These are phyloP conservation scores for Penicillium vulpinum DNA, from an alignment of 2,329 filamentous ascomycete genomes.

Conservation along the genomic window DNA sequence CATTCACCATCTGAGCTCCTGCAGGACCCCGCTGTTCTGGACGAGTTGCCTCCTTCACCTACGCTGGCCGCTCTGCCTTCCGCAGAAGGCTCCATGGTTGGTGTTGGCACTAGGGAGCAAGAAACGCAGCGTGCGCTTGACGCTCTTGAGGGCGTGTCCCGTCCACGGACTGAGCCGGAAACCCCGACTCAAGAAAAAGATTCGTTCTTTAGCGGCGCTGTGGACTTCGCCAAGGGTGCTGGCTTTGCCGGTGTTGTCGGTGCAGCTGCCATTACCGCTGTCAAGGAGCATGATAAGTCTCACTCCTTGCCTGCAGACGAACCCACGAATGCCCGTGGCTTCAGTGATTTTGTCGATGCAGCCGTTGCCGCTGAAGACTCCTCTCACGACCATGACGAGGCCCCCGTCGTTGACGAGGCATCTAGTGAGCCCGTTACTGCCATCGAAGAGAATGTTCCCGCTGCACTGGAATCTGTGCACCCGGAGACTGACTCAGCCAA, in stretches of 20 bases:
- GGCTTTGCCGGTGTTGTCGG: constrained; percentile 26
- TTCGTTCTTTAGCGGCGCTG: background rate
- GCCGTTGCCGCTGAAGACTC: constrained; percentile 17
- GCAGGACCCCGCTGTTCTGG: constrained; percentile 36
- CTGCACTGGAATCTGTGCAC: background rate
- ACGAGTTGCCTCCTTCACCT: constrained; percentile 27
- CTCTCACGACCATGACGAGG: constrained; percentile 10
- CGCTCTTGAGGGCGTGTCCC: constrained; percentile 15
- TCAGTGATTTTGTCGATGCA: constrained; percentile 21
- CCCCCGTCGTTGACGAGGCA: background rate
- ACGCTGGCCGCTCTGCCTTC: constrained; percentile 29
- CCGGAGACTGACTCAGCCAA: constrained; percentile 1
- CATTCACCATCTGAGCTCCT: constrained; percentile 50
- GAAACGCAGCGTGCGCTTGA: constrained; percentile 16
- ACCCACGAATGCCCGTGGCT: background rate
- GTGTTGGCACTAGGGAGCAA: constrained; percentile 21
- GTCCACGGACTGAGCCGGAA: constrained; percentile 15
- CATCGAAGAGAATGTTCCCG: constrained; percentile 9
- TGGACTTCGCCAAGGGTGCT: constrained; percentile 2
- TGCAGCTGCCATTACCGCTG: constrained; percentile 26
- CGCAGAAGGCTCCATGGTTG: constrained; percentile 33
- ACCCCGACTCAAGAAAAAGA: constrained; percentile 13
- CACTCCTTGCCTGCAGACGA: constrained; percentile 1
- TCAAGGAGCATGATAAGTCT: constrained; percentile 9
- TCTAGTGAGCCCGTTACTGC: constrained; percentile 16